phyloP scores from a whole-genome alignment of 148 eudicot genomes.

The Heliamphora exappendiculata region DNA sequence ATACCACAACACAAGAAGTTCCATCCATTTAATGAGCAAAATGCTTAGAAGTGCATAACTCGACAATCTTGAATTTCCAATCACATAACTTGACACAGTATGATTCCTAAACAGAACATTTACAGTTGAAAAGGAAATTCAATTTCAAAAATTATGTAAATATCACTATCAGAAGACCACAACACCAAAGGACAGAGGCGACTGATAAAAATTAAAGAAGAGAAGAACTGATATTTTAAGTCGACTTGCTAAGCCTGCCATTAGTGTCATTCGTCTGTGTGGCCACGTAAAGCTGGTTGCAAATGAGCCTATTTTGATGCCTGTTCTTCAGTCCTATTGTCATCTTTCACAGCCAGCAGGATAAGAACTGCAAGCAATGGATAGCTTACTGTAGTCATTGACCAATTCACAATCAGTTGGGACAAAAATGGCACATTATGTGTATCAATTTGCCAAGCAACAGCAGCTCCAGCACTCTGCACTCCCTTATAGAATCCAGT shows the following conservation, averaged over 20 bases:
- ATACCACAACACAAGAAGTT: background rate
- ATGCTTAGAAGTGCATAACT: background rate
- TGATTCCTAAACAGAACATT: background rate
- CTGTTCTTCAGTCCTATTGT: constrained; percentile 23
- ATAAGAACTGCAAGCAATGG: constrained; percentile 65
- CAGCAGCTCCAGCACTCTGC: constrained; percentile 93
- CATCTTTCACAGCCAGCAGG: constrained; percentile 67
- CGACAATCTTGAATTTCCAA: background rate
- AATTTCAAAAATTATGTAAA: background rate
- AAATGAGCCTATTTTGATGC: constrained; percentile 20
- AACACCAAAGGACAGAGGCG: background rate
- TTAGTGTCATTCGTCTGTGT: constrained; percentile 20
- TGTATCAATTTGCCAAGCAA: constrained; percentile 89
- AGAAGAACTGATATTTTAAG: constrained; percentile 10
- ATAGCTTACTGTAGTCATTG: constrained; percentile 60
- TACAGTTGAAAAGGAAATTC: background rate
- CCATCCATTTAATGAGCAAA: background rate
- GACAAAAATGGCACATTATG: constrained; percentile 54
- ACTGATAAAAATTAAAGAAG: background rate
- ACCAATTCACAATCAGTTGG: constrained; percentile 70
- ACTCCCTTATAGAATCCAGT: constrained; percentile 91
- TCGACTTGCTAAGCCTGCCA: constrained; percentile 17
- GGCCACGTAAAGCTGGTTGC: constrained; percentile 11
- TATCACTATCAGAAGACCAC: background rate
- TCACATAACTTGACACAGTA: background rate